Evolutionary conservation across 2,329 filamentous ascomycete genomes (phyloP).

Genomic region (Verticillium longisporum): DNA sequence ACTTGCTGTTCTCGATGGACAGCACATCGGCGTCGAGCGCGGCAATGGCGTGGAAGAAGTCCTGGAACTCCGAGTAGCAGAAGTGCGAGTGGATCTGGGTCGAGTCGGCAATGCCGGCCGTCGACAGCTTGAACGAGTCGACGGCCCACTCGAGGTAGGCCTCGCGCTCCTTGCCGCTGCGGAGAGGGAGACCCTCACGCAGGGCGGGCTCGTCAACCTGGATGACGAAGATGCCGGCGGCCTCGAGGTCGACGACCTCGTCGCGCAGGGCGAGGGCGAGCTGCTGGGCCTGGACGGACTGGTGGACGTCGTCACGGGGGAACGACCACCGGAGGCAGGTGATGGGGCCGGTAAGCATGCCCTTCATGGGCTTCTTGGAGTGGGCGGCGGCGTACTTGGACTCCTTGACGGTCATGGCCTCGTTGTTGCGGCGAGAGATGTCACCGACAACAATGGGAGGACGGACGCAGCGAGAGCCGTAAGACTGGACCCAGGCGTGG

Average conservation of each 20-base stretch:
- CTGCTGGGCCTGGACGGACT: constrained; percentile 98
- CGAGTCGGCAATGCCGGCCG: constrained; percentile 85
- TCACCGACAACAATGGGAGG: constrained; percentile 98
- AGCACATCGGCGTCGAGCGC: constrained; percentile 97
- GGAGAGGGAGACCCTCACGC: constrained; percentile 97
- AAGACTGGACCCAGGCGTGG: constrained; percentile 97
- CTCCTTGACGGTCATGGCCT: constrained; percentile 98
- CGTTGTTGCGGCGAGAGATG: constrained; percentile 76
- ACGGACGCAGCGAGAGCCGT: constrained; percentile 96
- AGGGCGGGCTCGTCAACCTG: constrained; percentile 99
- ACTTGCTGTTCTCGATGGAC: constrained; percentile 99
- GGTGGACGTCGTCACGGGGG: constrained; percentile 98
- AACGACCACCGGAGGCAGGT: constrained; percentile 99
- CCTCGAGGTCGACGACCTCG: constrained; percentile 96
- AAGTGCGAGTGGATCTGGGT: constrained; percentile 99
- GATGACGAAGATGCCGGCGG: constrained; percentile 94
- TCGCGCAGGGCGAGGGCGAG: constrained; percentile 96
- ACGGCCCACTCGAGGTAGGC: constrained; percentile 97
- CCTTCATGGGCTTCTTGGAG: constrained; percentile 99
- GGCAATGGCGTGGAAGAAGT: constrained; percentile 99
- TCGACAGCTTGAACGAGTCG: constrained; percentile 94
- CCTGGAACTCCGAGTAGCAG: constrained; percentile 99
- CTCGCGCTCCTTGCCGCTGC: constrained; percentile 87
- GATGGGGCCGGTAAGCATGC: constrained; percentile 98
- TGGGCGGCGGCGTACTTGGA: constrained; percentile 96